Evolutionary conservation across 2,329 filamentous ascomycete species (phyloP).

Genomic region (Alternaria brassicae): DNA sequence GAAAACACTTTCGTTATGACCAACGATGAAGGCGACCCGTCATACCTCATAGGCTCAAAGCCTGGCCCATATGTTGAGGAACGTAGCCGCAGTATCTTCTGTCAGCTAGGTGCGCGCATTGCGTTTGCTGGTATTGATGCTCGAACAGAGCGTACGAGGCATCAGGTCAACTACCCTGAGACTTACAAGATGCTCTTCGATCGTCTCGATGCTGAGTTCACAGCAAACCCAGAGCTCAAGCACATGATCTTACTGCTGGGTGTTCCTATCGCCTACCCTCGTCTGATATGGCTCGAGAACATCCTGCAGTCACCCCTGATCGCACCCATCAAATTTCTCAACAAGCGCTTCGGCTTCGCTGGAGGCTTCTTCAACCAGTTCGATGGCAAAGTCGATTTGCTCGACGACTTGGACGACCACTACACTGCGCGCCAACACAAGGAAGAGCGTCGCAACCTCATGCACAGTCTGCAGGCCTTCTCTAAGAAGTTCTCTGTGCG

Average conservation of each 20-base stretch:
- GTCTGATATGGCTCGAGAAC: constrained; percentile 96
- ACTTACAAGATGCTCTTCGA: constrained; percentile 68
- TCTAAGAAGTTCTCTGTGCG: constrained; percentile 63
- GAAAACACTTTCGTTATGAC: constrained; percentile 75
- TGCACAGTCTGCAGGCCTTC: constrained; percentile 69
- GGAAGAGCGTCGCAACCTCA: constrained; percentile 77
- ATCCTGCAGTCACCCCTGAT: constrained; percentile 86
- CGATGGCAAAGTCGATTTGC: constrained; percentile 74
- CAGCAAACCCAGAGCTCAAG: constrained; percentile 64
- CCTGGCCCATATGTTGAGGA: constrained; percentile 74
- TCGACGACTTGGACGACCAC: constrained; percentile 71
- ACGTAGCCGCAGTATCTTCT: constrained; percentile 66
- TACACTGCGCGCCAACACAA: constrained; percentile 95
- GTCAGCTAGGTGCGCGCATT: constrained; percentile 69
- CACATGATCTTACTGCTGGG: constrained; percentile 70
- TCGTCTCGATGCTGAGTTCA: constrained; percentile 61
- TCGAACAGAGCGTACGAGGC: constrained; percentile 79
- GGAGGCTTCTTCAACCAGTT: constrained; percentile 92
- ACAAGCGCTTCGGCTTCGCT: constrained; percentile 86
- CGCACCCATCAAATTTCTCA: constrained; percentile 85
- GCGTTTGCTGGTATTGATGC: constrained; percentile 68
- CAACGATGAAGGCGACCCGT: constrained; percentile 66
- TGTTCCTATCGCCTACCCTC: constrained; percentile 73
- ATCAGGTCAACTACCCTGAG: constrained; percentile 86
- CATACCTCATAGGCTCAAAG: constrained; percentile 78